Base-by-base conservation (phyloP, 2,329 filamentous ascomycete species). In the Cladosporium sp. region DNA sequence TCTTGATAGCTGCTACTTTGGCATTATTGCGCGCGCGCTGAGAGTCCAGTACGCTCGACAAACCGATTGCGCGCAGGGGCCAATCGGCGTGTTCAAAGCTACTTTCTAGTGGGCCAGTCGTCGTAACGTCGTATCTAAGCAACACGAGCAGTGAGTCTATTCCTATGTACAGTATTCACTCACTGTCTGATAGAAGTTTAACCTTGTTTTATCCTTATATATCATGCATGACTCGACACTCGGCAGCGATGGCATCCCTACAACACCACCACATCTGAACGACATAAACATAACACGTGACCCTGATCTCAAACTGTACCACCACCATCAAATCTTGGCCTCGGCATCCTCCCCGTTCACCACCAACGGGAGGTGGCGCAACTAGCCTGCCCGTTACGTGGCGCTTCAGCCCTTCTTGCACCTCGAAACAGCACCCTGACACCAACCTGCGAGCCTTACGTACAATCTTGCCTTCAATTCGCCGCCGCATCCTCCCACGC, bases 401-500 rank as follows among this genome's bases (percentile, higher is more conserved):
- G 49, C 49, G 49, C 18, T 50, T 53, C 49, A 53, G 16, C 40
- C 40, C n/a, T 46, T 46, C n/a, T 46, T 46, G n/a, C n/a, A 21
- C 12, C 40, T 21, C 40, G 14, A 46, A 5, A 16, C 49, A 26
- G 14, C 49, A 18, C 28, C 26, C 23, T 29, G 18, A 29, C 49
- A 29, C 23, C 49, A 29, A n/a, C 8, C 18, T 44, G 16, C 37
- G 7, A 16, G 21, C 21, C 49, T 23, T 52, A 52, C 23, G 12
- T 16, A 55, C 52, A 6, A 14, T 14, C 8, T 31, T 56, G 18
- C 52, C n/a, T n/a, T 46, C 40, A 46, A 21, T 21, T 46, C 40
- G 40, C 40, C 40, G n/a, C 40, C n/a, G 40, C 40, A 21, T 69
- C 67, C 57, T 70, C 62, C 26, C 63, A 66, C 28, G 85, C 71